phyloP scores from a whole-genome alignment of 1,284 basidiomycete species.

The Tilletia setariae region DNA sequence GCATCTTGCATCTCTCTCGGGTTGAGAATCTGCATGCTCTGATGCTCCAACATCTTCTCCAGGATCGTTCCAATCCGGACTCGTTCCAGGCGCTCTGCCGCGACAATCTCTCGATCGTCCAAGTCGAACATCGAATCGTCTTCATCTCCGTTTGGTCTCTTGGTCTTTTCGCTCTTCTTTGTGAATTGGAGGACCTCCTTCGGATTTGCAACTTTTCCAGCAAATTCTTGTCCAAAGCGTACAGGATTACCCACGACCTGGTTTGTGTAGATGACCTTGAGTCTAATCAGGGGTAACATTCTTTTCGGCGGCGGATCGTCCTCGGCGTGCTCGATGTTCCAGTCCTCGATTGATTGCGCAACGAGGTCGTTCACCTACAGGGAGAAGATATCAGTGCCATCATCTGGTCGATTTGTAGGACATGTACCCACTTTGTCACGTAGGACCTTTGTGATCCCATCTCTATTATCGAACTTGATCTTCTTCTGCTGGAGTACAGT shows the following conservation, averaged over 20 bases:
- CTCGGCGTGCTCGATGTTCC: constrained; percentile 67
- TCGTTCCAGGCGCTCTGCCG: constrained; percentile 36
- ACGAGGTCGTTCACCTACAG: constrained; percentile 67
- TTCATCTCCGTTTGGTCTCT: neutral
- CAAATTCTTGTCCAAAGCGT: constrained; percentile 93
- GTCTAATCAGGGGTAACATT: constrained; percentile 70
- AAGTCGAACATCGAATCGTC: constrained; percentile 17
- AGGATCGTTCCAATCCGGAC: constrained; percentile 43
- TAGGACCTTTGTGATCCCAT: constrained; percentile 26
- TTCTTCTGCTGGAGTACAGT: constrained; percentile 58
- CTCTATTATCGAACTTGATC: constrained; percentile 26
- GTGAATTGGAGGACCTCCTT: constrained; percentile 87
- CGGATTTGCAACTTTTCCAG: constrained; percentile 86
- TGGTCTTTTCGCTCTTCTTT: constrained; percentile 62
- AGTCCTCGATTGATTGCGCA: constrained; percentile 69
- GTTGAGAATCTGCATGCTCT: constrained; percentile 47
- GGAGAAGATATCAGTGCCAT: neutral
- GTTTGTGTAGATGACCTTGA: constrained; percentile 60
- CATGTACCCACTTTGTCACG: neutral
- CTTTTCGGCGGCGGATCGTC: constrained; percentile 43
- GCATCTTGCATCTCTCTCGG: constrained; percentile 41
- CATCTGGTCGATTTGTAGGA: neutral
- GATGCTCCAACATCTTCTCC: constrained; percentile 39
- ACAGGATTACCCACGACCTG: constrained; percentile 69
- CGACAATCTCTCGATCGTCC: constrained; percentile 20